Base-by-base conservation (phyloP, 225 moss, liverwort and hornwort genomes). In the Anthoceros angustus region DNA sequence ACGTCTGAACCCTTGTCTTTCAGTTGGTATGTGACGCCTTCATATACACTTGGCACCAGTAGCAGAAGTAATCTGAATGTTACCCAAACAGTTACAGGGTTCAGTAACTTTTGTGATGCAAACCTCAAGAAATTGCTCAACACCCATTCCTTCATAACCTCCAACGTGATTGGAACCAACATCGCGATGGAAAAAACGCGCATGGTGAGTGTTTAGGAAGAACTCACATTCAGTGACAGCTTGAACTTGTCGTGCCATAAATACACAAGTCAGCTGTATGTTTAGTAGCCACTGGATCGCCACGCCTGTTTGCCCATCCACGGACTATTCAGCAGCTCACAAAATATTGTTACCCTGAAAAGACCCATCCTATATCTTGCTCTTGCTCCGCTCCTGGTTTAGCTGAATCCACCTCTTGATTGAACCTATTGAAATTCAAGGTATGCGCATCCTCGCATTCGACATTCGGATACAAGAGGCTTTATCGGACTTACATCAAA, bases 241-340 rank as follows among this genome's bases (percentile, higher is more conserved):
- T 65, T 74, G 60, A 69, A 42, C 69, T 64, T 74, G 41, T 74
- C 41, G 62, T 74, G 69, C 42, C 74, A 66, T 23, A 74, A 62
- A 8, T n/a, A n/a, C n/a, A n/a, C n/a, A n/a, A 43, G 43, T 61
- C 69, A 74, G 24, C 69, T 64, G 11, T 26, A 23, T 23, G 69
- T 55, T 39, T 68, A 69, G 26, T 61, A 65, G 64, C 69, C 69
- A 25, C 61, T 41, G 49, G 69, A 50, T 49, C 61, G 64, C 74
- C 74, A 74, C 10, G 64, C 74, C 74, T 74, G 69, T 65, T 32
- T 41, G 21, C 5, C 66, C 14, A 8, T 23, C 43, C n/a, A n/a
- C n/a, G n/a, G n/a, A n/a, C n/a, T n/a, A n/a, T n/a, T n/a, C n/a
- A n/a, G n/a, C n/a, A n/a, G n/a, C n/a, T n/a, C n/a, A n/a, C n/a